A percentile compares a stretch with the other conserved stretches of the same genome.
These are phyloP conservation scores for Asterionellopsis glacialis DNA, from an alignment of 108 stramenopile species.

Conservation along the genomic window DNA sequence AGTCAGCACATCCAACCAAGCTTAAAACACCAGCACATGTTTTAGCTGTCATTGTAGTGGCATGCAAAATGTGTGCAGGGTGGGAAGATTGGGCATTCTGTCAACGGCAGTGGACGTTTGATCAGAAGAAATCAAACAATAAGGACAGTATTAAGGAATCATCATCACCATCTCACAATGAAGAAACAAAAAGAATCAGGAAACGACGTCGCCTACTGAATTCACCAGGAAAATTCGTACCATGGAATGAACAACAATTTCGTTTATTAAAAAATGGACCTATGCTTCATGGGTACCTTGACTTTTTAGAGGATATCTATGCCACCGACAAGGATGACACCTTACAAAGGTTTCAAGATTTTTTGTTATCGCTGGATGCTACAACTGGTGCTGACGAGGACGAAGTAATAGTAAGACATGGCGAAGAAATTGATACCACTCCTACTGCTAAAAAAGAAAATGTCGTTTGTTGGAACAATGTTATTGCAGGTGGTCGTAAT, in stretches of 20 bases:
- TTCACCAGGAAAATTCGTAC: constrained; percentile 10
- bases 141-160: constrained; percentile 11
- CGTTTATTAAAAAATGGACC: constrained; percentile 36
- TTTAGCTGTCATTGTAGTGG: constrained; percentile 45
- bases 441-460: background rate
- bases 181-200: background rate
- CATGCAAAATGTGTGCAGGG: constrained; percentile 45
- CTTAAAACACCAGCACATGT: constrained; percentile 31
- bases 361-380: constrained; percentile 8
- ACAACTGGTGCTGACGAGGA: background rate
- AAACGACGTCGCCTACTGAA: background rate
- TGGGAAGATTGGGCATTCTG: constrained; percentile 42
- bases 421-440: background rate
- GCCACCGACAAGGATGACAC: constrained; percentile 17
- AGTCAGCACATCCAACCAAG: constrained; percentile 18
- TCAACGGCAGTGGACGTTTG: background rate
- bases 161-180: background rate
- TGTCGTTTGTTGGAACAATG: background rate
- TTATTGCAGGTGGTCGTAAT: constrained; percentile 5
- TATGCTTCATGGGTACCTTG: constrained; percentile 30
- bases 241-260: constrained; percentile 42
- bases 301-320: constrained; percentile 31
- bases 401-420: background rate
- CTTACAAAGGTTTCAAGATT: constrained; percentile 4
- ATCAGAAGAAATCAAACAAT: background rate